Conservation (phyloP, 129 eudicot genomes). For the Flaveria ramosissima region DNA sequence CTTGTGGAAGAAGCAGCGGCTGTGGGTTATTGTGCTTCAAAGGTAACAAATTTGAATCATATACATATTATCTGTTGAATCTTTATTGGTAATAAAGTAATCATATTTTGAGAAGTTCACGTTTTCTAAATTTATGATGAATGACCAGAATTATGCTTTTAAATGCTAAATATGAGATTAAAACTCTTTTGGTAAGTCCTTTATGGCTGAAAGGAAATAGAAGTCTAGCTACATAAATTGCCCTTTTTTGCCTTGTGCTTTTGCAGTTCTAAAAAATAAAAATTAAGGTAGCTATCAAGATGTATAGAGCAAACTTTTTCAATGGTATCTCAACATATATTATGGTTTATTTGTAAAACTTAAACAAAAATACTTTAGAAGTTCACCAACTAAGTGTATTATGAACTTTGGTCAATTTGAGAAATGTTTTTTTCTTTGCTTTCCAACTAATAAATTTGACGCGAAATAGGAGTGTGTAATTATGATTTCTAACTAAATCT, state of each 20-base stretch:
- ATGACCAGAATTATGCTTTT: neutral
- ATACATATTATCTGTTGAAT: neutral
- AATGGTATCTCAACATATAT: neutral
- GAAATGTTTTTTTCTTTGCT: neutral
- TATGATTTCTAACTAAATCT: neutral
- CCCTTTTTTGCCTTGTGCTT: neutral
- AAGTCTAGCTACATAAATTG: neutral
- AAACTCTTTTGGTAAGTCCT: neutral
- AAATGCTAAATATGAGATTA: neutral
- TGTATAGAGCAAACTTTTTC: neutral
- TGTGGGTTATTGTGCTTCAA: slow-evolving; percentile 40
- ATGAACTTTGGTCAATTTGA: neutral
- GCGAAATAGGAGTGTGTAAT: neutral
- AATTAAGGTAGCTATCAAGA: neutral
- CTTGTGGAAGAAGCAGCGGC: slow-evolving; percentile 47
- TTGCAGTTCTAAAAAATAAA: neutral
- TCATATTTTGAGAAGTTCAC: neutral
- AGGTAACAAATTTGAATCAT: slow-evolving; percentile 38
- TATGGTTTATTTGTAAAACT: neutral
- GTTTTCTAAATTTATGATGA: neutral
- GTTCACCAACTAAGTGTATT: neutral
- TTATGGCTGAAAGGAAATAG: neutral
- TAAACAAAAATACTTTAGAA: neutral
- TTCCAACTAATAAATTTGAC: neutral
- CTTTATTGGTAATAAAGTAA: neutral